Conservation (phyloP, 2,329 filamentous ascomycete genomes). For the Neofusicoccum umdonicola region DNA sequence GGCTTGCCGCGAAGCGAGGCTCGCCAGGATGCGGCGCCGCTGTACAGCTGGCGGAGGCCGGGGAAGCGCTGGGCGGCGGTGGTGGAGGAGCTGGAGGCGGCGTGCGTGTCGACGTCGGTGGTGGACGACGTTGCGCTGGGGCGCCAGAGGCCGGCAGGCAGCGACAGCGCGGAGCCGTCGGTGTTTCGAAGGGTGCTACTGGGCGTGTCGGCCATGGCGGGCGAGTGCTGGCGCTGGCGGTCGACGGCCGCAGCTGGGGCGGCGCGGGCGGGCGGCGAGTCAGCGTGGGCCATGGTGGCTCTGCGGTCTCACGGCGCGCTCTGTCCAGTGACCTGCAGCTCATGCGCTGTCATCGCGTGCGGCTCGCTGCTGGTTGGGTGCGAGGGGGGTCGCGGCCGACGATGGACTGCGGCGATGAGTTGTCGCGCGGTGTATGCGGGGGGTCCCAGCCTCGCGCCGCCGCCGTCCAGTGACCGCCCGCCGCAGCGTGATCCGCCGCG, state of each 20-base stretch:
- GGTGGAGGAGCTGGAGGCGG: background rate
- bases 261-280: slow-evolving; percentile 2
- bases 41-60: slow-evolving; percentile 16
- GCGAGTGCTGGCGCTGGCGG: background rate
- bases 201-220: background rate
- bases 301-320: background rate
- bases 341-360: slow-evolving; percentile 14
- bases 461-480: background rate
- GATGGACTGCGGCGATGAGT: slow-evolving; percentile 9
- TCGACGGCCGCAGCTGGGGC: background rate
- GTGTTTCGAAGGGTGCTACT: background rate
- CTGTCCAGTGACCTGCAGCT: slow-evolving; percentile 11
- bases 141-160: background rate
- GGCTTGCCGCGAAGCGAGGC: slow-evolving; percentile 17
- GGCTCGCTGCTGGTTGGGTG: slow-evolving; percentile 15
- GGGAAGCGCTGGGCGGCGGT: background rate
- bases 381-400: background rate
- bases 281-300: slow-evolving; percentile 9
- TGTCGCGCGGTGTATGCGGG: slow-evolving; percentile 3
- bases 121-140: background rate
- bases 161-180: background rate
- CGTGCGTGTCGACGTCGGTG: background rate
- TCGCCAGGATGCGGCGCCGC: slow-evolving; percentile 11
- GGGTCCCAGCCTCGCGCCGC: background rate
- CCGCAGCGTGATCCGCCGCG: slow-evolving; percentile 11